Base-by-base conservation (phyloP, 2,329 filamentous ascomycete genomes). In the Fusarium tjaetaba region DNA sequence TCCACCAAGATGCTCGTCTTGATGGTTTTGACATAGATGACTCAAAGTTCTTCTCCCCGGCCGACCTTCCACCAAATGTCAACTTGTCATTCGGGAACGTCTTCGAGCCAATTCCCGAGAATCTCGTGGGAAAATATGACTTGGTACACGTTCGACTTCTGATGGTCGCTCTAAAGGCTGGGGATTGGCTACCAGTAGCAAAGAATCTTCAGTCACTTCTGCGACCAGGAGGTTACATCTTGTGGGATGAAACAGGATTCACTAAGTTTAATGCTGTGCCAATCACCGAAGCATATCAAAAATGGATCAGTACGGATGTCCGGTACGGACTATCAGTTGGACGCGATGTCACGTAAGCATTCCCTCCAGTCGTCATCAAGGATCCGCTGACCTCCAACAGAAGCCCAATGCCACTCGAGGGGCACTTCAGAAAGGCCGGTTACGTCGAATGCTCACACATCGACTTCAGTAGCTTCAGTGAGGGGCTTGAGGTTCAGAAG, bases 211-310 rank as follows among this genome's bases (percentile, higher is more conserved):
- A 30, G 16, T 58, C 45, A 20, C 32, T 67, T 20, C 11, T 67
- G 10, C 30, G n/a, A 15, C 60, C 60, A 7, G 64, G 60, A 10
- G 64, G 60, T 7, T 67, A 58, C 34, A 43, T 67, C 15, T 15
- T 65, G 36, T 67, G 60, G 64, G 64, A 65, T 4, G 64, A 67
- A 11, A 57, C 60, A 7, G 64, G 64, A 11, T 65, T 65, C 22
- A 57, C 51, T 24, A 58, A 56, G 11, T 58, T 49, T 2, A 67
- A 51, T 28, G 51, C 51, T 2, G 18, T 22, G 7, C 64, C 64
- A n/a, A 52, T 65, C 11, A 67, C 60, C 2, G 60, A 65, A 26
- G 34, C 60, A 2, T 65, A 34, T 13, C 51, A 58, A 26, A 65
- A 65, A 56, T 67, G 60, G 49, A 51, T 51, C 32, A 58, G 64